Percentiles rank a stretch among this genome's conserved stretches.
Evolutionary conservation across 2,329 filamentous ascomycete genomes (phyloP).

Genomic region (Alternaria panax): DNA sequence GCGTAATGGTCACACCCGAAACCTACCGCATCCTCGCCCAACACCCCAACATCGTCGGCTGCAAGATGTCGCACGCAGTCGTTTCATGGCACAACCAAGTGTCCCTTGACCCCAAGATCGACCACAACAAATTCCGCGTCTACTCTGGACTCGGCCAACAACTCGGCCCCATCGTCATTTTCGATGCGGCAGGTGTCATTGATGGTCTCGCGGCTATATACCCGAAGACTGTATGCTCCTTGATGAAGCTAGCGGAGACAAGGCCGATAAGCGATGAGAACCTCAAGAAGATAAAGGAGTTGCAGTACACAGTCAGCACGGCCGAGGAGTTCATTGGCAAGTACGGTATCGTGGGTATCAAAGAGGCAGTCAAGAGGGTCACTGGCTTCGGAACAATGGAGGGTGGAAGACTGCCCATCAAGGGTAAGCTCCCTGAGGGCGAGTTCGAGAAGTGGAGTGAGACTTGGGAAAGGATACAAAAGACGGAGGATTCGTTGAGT

Average conservation of each 20-base stretch:
- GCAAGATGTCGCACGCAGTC: slow-evolving; percentile 73
- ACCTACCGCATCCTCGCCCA: slow-evolving; percentile 66
- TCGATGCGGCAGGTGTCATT: slow-evolving; percentile 71
- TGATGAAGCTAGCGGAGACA: slow-evolving; percentile 61
- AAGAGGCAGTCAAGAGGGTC: slow-evolving; percentile 68
- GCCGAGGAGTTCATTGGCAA: slow-evolving; percentile 68
- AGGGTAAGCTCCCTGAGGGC: slow-evolving; percentile 65
- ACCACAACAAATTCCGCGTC: slow-evolving; percentile 65
- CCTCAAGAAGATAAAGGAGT: slow-evolving; percentile 58
- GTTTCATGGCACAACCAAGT: slow-evolving; percentile 70
- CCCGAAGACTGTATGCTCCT: slow-evolving; percentile 65
- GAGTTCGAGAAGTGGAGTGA: slow-evolving; percentile 61
- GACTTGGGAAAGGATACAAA: slow-evolving; percentile 42
- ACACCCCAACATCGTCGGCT: slow-evolving; percentile 73
- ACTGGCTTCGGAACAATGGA: slow-evolving; percentile 66
- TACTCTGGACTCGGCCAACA: slow-evolving; percentile 73
- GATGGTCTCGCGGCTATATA: slow-evolving; percentile 72
- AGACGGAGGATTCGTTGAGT: slow-evolving; percentile 40
- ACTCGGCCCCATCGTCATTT: slow-evolving; percentile 66
- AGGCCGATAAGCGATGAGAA: slow-evolving; percentile 45
- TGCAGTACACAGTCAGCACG: slow-evolving; percentile 68
- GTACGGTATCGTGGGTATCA: slow-evolving; percentile 70
- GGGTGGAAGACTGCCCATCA: slow-evolving; percentile 66
- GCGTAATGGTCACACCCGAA: slow-evolving; percentile 64
- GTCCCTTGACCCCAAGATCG: slow-evolving; percentile 65